A percentile compares a stretch with the other conserved stretches of the same genome.
Conservation (phyloP, 108 stramenopile genomes). For the Stephanodiscus minutulus region DNA sequence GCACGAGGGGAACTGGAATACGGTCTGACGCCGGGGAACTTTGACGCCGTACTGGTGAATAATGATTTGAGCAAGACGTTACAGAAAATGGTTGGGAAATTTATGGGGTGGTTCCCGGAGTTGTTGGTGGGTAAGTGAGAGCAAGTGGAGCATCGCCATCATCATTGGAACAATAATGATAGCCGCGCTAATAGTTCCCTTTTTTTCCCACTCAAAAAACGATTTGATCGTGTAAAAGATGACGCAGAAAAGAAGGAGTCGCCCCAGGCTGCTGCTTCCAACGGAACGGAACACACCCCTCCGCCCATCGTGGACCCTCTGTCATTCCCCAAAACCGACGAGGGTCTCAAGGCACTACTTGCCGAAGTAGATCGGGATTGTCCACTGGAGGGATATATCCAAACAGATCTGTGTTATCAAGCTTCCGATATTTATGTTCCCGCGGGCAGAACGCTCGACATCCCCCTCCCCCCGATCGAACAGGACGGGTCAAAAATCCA, state of each 20-base stretch:
- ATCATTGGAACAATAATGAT: no score
- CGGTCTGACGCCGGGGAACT: constrained; percentile 61
- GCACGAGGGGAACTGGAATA: constrained; percentile 92
- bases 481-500: constrained; percentile 33
- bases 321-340: constrained; percentile 27
- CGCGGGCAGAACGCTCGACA: constrained; percentile 32
- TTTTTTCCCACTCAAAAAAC: neutral
- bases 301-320: constrained; percentile 37
- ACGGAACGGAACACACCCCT: constrained; percentile 1
- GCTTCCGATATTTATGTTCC: constrained; percentile 22
- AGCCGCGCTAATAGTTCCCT: no score
- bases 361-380: constrained; percentile 36
- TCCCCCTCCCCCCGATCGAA: constrained; percentile 41
- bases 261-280: neutral
- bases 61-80: constrained; percentile 60
- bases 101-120: constrained; percentile 74
- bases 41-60: constrained; percentile 62
- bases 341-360: constrained; percentile 32
- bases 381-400: constrained; percentile 28
- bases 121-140: constrained; percentile 30
- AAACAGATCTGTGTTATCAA: constrained; percentile 33
- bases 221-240: neutral
- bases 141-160: no score
- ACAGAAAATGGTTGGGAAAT: constrained; percentile 52
- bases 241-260: constrained; percentile 1